Percentiles rank a stretch among this genome's conserved stretches.
These are phyloP conservation scores for Phytomonas serpens DNA, from an alignment of 208 protist genomes.

Conservation along the genomic window DNA sequence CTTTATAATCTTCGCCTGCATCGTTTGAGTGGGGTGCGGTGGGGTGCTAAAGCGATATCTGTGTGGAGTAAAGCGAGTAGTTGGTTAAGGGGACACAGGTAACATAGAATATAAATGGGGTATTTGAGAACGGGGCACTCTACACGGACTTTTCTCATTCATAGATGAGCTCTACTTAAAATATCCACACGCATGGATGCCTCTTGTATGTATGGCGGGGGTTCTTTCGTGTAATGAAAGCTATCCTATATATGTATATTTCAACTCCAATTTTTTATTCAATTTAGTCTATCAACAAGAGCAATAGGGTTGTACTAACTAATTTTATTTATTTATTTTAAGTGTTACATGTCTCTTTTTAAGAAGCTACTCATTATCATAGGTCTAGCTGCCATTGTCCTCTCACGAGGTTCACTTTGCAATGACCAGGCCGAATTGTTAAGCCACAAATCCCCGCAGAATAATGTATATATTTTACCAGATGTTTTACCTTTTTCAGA, in stretches of 20 bases:
- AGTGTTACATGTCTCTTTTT: background rate
- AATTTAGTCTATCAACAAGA: background rate
- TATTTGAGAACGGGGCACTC: background rate
- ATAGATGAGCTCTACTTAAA: background rate
- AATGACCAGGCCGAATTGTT: background rate
- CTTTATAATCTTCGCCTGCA: slow-evolving; percentile 66
- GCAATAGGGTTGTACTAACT: background rate
- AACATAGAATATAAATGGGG: background rate
- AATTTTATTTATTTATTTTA: slow-evolving; percentile 3
- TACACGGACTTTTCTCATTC: background rate
- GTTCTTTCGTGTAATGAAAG: background rate
- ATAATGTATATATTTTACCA: background rate
- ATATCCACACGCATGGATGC: background rate
- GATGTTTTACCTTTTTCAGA: background rate
- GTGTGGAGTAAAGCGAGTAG: background rate
- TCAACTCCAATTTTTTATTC: background rate
- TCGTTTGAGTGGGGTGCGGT: slow-evolving; percentile 38
- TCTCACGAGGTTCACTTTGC: background rate
- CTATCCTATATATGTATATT: slow-evolving; percentile 8
- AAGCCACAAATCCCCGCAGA: background rate
- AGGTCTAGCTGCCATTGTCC: background rate
- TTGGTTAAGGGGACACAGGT: background rate
- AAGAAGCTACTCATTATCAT: background rate
- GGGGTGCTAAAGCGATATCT: slow-evolving; percentile 15
- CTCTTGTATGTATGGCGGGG: background rate